These are phyloP conservation scores for Fragilaria radians DNA, from an alignment of 108 stramenopile species.

Conservation along the genomic window DNA sequence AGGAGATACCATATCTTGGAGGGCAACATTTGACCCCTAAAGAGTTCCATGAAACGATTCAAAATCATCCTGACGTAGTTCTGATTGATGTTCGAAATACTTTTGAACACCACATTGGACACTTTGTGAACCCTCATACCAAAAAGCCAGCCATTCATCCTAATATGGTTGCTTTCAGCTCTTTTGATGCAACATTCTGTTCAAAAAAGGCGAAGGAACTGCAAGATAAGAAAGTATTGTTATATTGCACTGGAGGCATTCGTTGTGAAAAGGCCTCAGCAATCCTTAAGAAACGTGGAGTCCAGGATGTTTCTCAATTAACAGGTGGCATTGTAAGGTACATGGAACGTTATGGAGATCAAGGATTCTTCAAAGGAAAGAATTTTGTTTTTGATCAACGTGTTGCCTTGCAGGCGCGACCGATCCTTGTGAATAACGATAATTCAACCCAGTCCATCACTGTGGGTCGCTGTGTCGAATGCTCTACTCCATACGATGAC, in stretches of 20 bases:
- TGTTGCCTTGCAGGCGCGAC: slow-evolving; percentile 50
- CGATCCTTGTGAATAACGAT: not conserved
- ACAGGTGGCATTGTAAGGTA: slow-evolving; percentile 93
- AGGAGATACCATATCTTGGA: slow-evolving; percentile 36
- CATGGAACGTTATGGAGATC: slow-evolving; percentile 73
- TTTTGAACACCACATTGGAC: slow-evolving; percentile 78
- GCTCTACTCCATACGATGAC: slow-evolving; percentile 44
- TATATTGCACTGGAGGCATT: slow-evolving; percentile 94
- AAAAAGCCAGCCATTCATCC: slow-evolving; percentile 52
- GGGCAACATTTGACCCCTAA: slow-evolving; percentile 61
- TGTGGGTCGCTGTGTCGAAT: slow-evolving; percentile 64
- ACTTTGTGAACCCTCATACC: slow-evolving; percentile 43
- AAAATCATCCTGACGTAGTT: slow-evolving; percentile 33
- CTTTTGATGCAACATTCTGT: slow-evolving; percentile 65
- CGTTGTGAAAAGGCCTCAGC: slow-evolving; percentile 71
- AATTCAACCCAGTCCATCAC: slow-evolving; percentile 13
- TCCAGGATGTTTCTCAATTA: slow-evolving; percentile 75
- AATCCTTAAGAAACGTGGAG: slow-evolving; percentile 61
- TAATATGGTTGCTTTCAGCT: slow-evolving; percentile 64
- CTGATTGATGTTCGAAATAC: slow-evolving; percentile 83
- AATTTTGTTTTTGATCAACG: slow-evolving; percentile 93
- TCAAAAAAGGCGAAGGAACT: slow-evolving; percentile 43
- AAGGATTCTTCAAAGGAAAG: slow-evolving; percentile 83
- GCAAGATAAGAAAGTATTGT: slow-evolving; percentile 78
- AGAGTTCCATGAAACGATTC: slow-evolving; percentile 52